Evolutionary conservation across 2,329 filamentous ascomycete species (phyloP), one percentile per base, ranked within the genome.

Genomic region (Daldinia eschscholtzii): DNA sequence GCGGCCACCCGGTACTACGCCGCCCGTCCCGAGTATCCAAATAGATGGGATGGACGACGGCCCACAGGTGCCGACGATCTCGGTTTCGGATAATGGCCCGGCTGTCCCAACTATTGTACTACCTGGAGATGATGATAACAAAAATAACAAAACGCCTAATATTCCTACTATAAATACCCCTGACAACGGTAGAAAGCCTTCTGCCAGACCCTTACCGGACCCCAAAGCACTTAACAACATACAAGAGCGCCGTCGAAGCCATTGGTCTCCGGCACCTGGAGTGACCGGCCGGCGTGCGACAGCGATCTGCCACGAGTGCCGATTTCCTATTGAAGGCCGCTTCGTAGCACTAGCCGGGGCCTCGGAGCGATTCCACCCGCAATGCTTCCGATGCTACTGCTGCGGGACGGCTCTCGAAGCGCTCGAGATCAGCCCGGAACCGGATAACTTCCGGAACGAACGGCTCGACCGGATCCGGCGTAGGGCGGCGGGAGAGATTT

Each of bases 401-500:
- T 99, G 96, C 79, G 90, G 91, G 33, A 97, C 94, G 9, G 87
- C 90, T 20, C 91, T 99, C 18, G 96, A 99, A 82, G 95, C 94
- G 62, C 92, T 99, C 64, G 96, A 97, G 74, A 98, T 99, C 80
- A 97, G 96, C 73, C 93, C 94, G 0, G 96, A 99, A 80, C 96
- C 96, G 0, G 89, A 93, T 7, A 81, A 85, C 46, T 87, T 89
- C 72, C 92, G 93, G 50, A 81, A 82, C 1, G 91, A 91, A 57
- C 91, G 96, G 28, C 82, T 97, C 0, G 88, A 89, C 33, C 88
- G 92, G n/a, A 93, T 94, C 74, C 83, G 81, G 33, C 86, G 87
- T 26, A 88, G 92, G 15, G 84, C 82, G 0, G 81, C 81, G 0
- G 89, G 88, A 26, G 86, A 91, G 72, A 76, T 87, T 0, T 79